A percentile compares a stretch with the other conserved stretches of the same genome.
Evolutionary conservation across 176 grass and related monocot genomes (phyloP).

Genomic region (Oryza coarctata): DNA sequence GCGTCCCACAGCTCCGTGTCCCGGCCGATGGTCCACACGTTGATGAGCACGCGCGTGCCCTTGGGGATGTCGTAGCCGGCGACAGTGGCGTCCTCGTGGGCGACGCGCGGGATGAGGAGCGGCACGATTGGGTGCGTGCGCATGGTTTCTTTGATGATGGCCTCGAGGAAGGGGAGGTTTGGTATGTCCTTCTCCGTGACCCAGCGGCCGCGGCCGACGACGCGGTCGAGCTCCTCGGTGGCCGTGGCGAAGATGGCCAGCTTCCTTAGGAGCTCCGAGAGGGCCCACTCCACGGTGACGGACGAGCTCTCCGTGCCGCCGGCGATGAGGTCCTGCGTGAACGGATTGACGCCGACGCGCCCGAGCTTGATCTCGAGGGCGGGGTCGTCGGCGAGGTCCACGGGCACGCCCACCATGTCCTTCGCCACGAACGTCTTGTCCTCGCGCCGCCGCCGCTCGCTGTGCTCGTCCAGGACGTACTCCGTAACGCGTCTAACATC

Average conservation of each 20-base stretch:
- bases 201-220: constrained; percentile 29
- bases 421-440: constrained; percentile 19
- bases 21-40: constrained; percentile 43
- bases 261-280: constrained; percentile 39
- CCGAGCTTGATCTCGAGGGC: constrained; percentile 33
- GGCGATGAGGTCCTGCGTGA: constrained; percentile 52
- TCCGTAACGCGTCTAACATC: constrained; percentile 42
- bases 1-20: constrained; percentile 45
- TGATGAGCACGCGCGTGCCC: constrained; percentile 27
- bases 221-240: constrained; percentile 40
- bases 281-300: constrained; percentile 44
- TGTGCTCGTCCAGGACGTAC: constrained; percentile 46
- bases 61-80: constrained; percentile 40
- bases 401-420: constrained; percentile 56
- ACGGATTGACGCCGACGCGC: constrained; percentile 36
- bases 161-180: constrained; percentile 36
- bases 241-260: constrained; percentile 21
- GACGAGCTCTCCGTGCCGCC: constrained; percentile 35
- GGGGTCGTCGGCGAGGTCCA: constrained; percentile 45
- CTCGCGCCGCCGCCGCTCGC: background rate
- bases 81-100: constrained; percentile 22
- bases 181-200: constrained; percentile 41
- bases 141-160: constrained; percentile 49
- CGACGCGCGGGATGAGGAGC: constrained; percentile 25
- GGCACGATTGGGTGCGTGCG: constrained; percentile 44